phyloP scores from a whole-genome alignment of 805 yeast species.

The Saturnispora sanitii region DNA sequence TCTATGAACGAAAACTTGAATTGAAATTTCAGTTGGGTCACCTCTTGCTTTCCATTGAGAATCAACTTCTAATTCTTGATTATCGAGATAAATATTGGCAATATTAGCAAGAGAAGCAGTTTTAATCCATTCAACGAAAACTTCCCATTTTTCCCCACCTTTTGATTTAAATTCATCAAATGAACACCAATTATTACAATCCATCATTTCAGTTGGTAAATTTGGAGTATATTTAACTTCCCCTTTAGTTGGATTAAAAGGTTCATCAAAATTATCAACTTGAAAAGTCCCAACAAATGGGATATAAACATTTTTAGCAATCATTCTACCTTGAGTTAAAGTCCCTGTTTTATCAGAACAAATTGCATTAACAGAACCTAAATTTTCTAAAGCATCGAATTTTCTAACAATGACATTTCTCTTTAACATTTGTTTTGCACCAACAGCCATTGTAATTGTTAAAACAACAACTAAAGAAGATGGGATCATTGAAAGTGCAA shows the following conservation, averaged over 20 bases:
- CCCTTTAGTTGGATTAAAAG: slow-evolving; percentile 58
- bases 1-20: slow-evolving; percentile 65
- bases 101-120: slow-evolving; percentile 74
- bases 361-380: slow-evolving; percentile 70
- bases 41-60: slow-evolving; percentile 69
- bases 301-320: slow-evolving; percentile 59
- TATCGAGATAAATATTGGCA: slow-evolving; percentile 49
- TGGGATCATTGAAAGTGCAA: slow-evolving; percentile 73
- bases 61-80: slow-evolving; percentile 28
- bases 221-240: slow-evolving; percentile 27
- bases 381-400: slow-evolving; percentile 66
- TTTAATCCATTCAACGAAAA: slow-evolving; percentile 42
- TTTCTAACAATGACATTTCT: slow-evolving; percentile 67
- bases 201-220: slow-evolving; percentile 31
- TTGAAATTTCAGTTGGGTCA: slow-evolving; percentile 85
- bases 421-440: slow-evolving; percentile 63
- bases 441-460: slow-evolving; percentile 80
- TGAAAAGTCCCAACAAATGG: slow-evolving; percentile 51
- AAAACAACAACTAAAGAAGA: slow-evolving; percentile 70
- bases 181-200: slow-evolving; percentile 30
- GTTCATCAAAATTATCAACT: slow-evolving; percentile 46
- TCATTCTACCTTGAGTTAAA: slow-evolving; percentile 71
- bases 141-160: slow-evolving; percentile 12
- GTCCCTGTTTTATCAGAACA: slow-evolving; percentile 84
- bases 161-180: slow-evolving; percentile 15